Conservation (phyloP, 164 flowering plant species). For the Vitis cinerea region DNA sequence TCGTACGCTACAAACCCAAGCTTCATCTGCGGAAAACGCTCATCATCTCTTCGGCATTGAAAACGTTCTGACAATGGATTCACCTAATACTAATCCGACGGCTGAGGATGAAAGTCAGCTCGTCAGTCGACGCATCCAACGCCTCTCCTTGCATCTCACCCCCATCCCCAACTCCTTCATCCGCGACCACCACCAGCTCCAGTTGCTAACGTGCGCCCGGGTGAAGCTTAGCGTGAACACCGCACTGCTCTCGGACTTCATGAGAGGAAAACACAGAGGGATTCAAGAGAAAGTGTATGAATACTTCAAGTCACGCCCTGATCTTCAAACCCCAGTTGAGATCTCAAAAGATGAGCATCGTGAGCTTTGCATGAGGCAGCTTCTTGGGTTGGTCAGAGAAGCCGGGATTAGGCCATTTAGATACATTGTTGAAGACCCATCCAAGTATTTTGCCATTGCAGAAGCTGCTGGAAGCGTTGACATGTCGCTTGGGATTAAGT, state of each 20-base stretch:
- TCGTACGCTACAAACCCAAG: too few species aligned
- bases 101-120: constrained; percentile 25
- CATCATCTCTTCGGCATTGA: too few species aligned
- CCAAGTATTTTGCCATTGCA: constrained; percentile 69
- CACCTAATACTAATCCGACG: constrained; percentile 22
- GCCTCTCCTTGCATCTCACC: constrained; percentile 49
- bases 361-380: constrained; percentile 84
- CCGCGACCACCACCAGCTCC: constrained; percentile 15
- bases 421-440: constrained; percentile 69
- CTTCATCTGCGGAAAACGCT: too few species aligned
- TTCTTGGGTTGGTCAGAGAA: constrained; percentile 68
- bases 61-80: constrained; percentile 7
- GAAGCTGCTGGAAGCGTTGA: constrained; percentile 91
- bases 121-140: constrained; percentile 44
- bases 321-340: constrained; percentile 88
- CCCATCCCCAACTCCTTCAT: constrained; percentile 13
- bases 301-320: constrained; percentile 74
- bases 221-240: constrained; percentile 37
- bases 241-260: constrained; percentile 39
- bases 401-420: constrained; percentile 70
- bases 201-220: constrained; percentile 42
- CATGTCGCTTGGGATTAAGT: constrained; percentile 80
- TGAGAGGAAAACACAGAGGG: constrained; percentile 83
- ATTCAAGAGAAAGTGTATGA: constrained; percentile 66
- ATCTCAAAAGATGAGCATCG: constrained; percentile 70